Base-by-base conservation (phyloP, 2,329 filamentous ascomycete species). In the Niveomyces coronatus region DNA sequence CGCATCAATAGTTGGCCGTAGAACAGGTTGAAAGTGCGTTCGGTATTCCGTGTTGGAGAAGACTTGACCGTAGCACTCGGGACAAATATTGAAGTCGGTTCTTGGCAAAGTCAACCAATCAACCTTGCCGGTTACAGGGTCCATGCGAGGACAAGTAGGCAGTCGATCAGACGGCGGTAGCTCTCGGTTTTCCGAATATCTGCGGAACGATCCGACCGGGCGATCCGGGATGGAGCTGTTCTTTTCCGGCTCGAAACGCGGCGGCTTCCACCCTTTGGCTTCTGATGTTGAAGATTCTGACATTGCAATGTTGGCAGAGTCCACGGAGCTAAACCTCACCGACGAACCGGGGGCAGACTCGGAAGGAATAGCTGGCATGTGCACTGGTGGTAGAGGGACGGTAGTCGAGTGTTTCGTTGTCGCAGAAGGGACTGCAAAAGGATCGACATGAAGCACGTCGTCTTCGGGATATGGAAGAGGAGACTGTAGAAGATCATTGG, bases 91-190 rank as follows among this genome's bases (percentile, higher is more conserved):
- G 48, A 95, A 82, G 10, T 78, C 71, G 44, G 79, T 74, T 11
- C 76, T 74, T 4, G 76, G 75, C 4, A 95, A 66, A 0, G 81
- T 88, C 44, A 87, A 77, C 85, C 88, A 95, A 51, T 91, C 85
- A 44, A 80, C 67, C 44, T 79, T 71, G 2, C 79, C 78, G 9
- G 71, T 63, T 10, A 76, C 70, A 9, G 75, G 73, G 4, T 69
- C 62, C 27, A 71, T 74, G 43, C 85, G 71, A 6, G 79, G 80
- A 49, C 88, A 94, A 3, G 77, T 69, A 3, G 82, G 75, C 11
- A 88, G 66, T 16, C 64, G 60, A 9, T 62, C 54, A 6, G 68
- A 39, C 39, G 49, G 40, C 29, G 42, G 30, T 20, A 47, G 29
- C 38, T 49, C 50, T 20, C 45, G 42, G 30, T 52, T 53, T 42